Conservation (phyloP, 148 eudicot species). For the Chenopodium formosanum region DNA sequence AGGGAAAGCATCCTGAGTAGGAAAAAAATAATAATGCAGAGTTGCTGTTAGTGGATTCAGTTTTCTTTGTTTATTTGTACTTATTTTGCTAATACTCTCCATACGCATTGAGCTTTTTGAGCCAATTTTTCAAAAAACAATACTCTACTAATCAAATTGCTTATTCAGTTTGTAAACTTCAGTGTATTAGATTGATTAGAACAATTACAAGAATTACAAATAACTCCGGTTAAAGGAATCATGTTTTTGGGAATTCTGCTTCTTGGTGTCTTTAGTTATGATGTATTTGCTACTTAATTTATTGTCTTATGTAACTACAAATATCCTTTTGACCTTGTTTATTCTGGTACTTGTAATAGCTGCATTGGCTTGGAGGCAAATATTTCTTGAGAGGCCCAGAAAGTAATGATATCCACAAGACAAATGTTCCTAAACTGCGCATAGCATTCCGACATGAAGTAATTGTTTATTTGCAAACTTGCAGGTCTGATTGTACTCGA, state of each 20-base stretch:
- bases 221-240: too few species aligned
- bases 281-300: background rate
- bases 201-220: background rate
- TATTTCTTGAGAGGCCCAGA: constrained; percentile 63
- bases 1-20: background rate
- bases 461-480: constrained; percentile 12
- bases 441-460: constrained; percentile 67
- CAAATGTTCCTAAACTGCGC: constrained; percentile 72
- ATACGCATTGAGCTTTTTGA: too few species aligned
- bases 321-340: background rate
- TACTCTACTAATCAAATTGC: too few species aligned
- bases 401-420: constrained; percentile 69
- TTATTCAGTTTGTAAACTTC: too few species aligned
- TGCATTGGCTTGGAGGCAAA: constrained; percentile 72
- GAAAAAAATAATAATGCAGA: too few species aligned
- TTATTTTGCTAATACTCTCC: background rate
- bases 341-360: constrained; percentile 30
- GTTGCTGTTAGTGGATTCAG: background rate
- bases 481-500: background rate
- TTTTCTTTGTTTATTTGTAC: too few species aligned
- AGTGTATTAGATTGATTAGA: background rate
- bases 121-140: background rate
- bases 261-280: background rate
- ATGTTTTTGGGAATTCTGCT: background rate
- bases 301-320: background rate